These are phyloP conservation scores for Acorus gramineus DNA, from an alignment of 106 monocot species.

Conservation along the genomic window DNA sequence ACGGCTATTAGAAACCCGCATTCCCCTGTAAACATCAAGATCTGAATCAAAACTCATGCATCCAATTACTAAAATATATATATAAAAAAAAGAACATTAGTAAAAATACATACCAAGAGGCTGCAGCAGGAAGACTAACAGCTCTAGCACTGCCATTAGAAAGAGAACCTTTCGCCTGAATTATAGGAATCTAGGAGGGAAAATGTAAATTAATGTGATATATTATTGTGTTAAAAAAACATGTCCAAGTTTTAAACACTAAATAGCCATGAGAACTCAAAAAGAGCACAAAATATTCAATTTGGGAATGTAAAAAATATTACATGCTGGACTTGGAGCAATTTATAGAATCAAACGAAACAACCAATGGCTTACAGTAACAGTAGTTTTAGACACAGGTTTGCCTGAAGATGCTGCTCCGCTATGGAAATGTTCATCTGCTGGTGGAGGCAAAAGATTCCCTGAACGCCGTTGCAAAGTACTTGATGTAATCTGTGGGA, in stretches of 20 bases:
- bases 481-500: slow-evolving; percentile 42
- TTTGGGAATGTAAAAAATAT: too few relatives aligned
- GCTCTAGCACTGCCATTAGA: slow-evolving; percentile 15
- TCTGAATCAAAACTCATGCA: not conserved
- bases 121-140: slow-evolving; percentile 49
- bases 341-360: not conserved
- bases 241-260: too few relatives aligned
- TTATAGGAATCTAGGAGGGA: slow-evolving; percentile 20
- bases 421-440: slow-evolving; percentile 38
- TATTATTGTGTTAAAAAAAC: too few relatives aligned
- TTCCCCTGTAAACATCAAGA: slow-evolving; percentile 28
- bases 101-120: slow-evolving; percentile 43
- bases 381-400: slow-evolving; percentile 18
- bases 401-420: slow-evolving; percentile 17
- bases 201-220: not conserved
- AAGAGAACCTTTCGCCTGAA: slow-evolving; percentile 28
- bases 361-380: slow-evolving; percentile 30
- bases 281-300: not conserved
- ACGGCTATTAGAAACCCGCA: slow-evolving; percentile 27
- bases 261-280: not conserved
- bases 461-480: slow-evolving; percentile 47
- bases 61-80: not conserved
- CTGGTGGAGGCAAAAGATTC: slow-evolving; percentile 49
- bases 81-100: slow-evolving; percentile 4
- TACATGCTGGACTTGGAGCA: too few relatives aligned